A percentile compares a stretch with the other conserved stretches of the same genome.
Evolutionary conservation across 2,329 filamentous ascomycete genomes (phyloP).

Genomic region (Penicillium palitans): DNA sequence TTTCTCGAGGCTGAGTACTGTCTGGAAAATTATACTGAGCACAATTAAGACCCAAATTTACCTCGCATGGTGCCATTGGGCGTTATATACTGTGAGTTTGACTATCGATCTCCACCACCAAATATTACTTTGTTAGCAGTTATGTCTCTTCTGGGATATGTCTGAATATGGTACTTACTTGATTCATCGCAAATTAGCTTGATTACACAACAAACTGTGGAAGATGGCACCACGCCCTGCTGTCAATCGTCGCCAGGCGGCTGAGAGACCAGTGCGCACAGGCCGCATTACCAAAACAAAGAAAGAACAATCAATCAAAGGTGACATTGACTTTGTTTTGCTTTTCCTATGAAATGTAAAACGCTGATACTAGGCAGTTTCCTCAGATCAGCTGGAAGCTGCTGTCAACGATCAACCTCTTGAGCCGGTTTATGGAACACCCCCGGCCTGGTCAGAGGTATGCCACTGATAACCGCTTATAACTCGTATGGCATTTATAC

Average conservation of each 20-base stretch:
- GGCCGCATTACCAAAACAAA: constrained; percentile 3
- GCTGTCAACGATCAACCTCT: neutral
- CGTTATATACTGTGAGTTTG: neutral
- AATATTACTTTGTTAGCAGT: neutral
- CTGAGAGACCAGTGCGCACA: neutral
- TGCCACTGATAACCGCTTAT: rapidly evolving
- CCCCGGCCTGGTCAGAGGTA: constrained; percentile 11
- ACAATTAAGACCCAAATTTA: neutral
- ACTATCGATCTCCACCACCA: too few relatives aligned
- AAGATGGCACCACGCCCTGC: constrained; percentile 3
- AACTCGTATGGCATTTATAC: neutral
- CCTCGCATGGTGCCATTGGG: neutral
- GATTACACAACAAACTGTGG: neutral
- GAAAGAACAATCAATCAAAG: neutral
- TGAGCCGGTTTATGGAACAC: constrained; percentile 1
- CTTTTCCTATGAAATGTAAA: too few relatives aligned
- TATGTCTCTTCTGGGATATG: neutral
- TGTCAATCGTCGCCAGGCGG: neutral
- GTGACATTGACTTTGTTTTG: neutral
- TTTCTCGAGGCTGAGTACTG: neutral
- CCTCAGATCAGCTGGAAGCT: neutral
- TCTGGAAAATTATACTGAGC: neutral
- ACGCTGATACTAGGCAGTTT: neutral
- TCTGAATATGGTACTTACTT: neutral
- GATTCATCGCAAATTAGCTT: neutral